phyloP scores from a whole-genome alignment of 768 basidiomycete species.

The Phaeotremella skinneri region DNA sequence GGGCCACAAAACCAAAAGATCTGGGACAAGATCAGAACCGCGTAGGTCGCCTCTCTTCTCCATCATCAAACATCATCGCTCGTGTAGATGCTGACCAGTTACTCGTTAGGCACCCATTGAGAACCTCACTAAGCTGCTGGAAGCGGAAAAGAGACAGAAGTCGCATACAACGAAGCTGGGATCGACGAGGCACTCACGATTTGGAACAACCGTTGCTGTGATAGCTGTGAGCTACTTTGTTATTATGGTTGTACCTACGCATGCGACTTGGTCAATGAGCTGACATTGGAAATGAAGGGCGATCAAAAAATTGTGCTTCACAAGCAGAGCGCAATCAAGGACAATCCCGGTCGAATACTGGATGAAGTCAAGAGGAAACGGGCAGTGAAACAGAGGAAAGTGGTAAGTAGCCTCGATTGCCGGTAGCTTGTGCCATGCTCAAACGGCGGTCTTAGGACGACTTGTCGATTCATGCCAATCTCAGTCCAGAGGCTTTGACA shows the following conservation, averaged over 20 bases:
- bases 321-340: conserved; percentile 73
- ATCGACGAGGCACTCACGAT: conserved; percentile 84
- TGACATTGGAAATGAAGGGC: conserved; percentile 45
- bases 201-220: conserved; percentile 91
- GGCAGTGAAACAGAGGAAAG: conserved; percentile 28
- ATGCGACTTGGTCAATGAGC: too few relatives aligned
- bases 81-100: background rate
- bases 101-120: conserved; percentile 60
- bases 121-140: conserved; percentile 69
- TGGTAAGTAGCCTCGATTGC: conserved; percentile 19
- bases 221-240: conserved; percentile 54
- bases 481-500: conserved; percentile 51
- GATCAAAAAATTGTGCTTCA: conserved; percentile 64
- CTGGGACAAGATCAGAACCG: conserved; percentile 50
- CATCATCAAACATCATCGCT: too few relatives aligned
- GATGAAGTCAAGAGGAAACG: conserved; percentile 46
- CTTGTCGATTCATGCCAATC: conserved; percentile 24
- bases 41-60: conserved; percentile 26
- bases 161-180: conserved; percentile 60
- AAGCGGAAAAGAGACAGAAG: conserved; percentile 67
- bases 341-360: conserved; percentile 48
- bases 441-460: conserved; percentile 35
- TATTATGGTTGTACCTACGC: background rate
- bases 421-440: background rate
- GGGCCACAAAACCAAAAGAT: conserved; percentile 68